phyloP scores from a whole-genome alignment of 2,329 filamentous ascomycete genomes.

The Stemphylium beticola region DNA sequence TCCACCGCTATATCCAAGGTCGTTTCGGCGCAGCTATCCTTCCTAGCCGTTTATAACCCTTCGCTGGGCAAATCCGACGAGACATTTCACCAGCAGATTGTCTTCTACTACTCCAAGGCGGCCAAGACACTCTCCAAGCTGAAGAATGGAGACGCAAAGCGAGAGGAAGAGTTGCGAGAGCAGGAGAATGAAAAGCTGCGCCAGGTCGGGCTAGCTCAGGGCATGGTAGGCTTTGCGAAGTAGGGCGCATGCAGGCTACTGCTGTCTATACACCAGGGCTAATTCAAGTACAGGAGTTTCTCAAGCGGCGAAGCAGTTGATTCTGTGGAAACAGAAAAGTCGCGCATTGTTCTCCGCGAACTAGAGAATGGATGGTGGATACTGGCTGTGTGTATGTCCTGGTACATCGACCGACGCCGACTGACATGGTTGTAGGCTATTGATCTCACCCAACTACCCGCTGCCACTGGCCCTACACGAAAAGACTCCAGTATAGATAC shows the following conservation, averaged over 20 bases:
- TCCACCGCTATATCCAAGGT: conserved; percentile 48
- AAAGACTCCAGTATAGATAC: conserved; percentile 17
- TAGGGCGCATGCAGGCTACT: conserved; percentile 39
- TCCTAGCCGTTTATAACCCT: conserved; percentile 95
- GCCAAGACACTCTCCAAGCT: conserved; percentile 39
- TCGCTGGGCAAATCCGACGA: conserved; percentile 75
- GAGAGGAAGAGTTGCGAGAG: conserved; percentile 55
- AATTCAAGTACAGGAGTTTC: conserved; percentile 68
- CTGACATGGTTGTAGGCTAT: conserved; percentile 64
- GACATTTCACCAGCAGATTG: conserved; percentile 79
- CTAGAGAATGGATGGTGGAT: conserved; percentile 96
- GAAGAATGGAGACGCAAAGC: conserved; percentile 35
- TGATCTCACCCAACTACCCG: conserved; percentile 77
- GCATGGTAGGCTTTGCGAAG: conserved; percentile 88
- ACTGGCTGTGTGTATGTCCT: conserved; percentile 69
- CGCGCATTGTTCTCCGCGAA: conserved; percentile 82
- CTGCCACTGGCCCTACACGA: conserved; percentile 45
- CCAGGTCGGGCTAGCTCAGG: conserved; percentile 94
- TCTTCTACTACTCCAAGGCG: conserved; percentile 79
- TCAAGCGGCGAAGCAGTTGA: conserved; percentile 78
- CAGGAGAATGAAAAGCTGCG: conserved; percentile 85
- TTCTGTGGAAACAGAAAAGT: conserved; percentile 88
- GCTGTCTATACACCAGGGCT: background rate
- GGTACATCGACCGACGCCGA: background rate
- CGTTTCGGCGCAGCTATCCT: conserved; percentile 83